Evolutionary conservation across 78 protist species (phyloP).

Genomic region (Guillardia theta): DNA sequence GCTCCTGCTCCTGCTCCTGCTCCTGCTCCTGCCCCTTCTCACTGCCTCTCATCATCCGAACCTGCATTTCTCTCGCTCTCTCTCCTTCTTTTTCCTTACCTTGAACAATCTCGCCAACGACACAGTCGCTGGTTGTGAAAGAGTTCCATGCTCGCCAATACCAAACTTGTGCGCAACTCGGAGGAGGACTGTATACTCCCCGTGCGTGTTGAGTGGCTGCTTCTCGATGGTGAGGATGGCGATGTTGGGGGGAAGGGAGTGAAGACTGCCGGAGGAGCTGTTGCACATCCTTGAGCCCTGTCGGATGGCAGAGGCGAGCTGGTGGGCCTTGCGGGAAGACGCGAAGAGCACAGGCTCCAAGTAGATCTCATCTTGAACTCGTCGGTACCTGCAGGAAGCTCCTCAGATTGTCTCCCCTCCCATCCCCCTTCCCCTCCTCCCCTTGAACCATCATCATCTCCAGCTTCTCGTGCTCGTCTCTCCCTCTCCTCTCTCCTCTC

Average conservation of each 20-base stretch:
- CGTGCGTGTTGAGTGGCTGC: too few relatives aligned
- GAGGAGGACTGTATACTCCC: not conserved
- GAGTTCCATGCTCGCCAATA: not conserved
- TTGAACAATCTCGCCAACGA: not conserved
- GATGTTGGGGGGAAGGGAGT: not conserved
- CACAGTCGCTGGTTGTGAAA: not conserved
- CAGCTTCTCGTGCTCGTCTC: not conserved
- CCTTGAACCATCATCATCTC: too few relatives aligned
- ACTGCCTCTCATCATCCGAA: not conserved
- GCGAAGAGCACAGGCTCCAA: not conserved
- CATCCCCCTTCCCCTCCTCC: too few relatives aligned
- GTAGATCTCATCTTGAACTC: not conserved
- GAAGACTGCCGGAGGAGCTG: too few relatives aligned
- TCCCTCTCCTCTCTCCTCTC: not conserved
- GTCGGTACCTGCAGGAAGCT: not conserved
- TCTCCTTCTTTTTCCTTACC: not conserved
- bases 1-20: too few relatives aligned
- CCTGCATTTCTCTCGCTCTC: not conserved
- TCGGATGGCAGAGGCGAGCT: not conserved
- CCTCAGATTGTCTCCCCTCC: too few relatives aligned
- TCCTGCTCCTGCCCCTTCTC: too few relatives aligned
- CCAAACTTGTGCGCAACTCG: constrained; percentile 5
- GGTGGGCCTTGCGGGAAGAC: not conserved
- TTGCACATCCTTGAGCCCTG: not conserved
- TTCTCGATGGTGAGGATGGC: not conserved